These are phyloP conservation scores for Boletellus sp. DNA, from an alignment of 768 basidiomycete genomes.

Conservation along the genomic window DNA sequence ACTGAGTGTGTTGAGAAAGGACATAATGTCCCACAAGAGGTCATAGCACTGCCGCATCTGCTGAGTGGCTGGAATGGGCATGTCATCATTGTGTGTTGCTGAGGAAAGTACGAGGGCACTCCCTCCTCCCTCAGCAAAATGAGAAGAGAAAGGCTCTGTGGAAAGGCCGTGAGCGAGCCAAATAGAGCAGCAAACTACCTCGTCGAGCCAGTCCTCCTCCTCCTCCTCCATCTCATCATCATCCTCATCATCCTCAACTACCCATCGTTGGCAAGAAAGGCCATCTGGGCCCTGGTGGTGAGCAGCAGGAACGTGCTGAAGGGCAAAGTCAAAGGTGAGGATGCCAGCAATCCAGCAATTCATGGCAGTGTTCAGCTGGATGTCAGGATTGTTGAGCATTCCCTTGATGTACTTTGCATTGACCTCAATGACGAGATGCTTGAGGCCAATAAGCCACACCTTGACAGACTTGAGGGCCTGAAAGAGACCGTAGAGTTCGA, in stretches of 20 bases:
- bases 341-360: slow-evolving; percentile 30
- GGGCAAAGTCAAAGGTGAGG: slow-evolving; percentile 29
- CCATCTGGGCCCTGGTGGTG: slow-evolving; percentile 30
- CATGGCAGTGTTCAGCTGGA: slow-evolving; percentile 31
- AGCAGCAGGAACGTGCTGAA: slow-evolving; percentile 28
- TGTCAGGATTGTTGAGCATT: slow-evolving; percentile 35
- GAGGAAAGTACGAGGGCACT: neutral
- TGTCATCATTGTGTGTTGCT: neutral
- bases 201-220: neutral
- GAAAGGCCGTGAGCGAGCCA: neutral
- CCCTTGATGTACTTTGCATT: slow-evolving; percentile 40
- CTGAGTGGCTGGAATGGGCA: too few species aligned
- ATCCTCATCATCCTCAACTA: slow-evolving; percentile 12
- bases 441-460: slow-evolving; percentile 27
- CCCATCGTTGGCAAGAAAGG: slow-evolving; percentile 19
- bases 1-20: too few species aligned
- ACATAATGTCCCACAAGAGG: too few species aligned
- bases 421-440: slow-evolving; percentile 36
- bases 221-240: slow-evolving; percentile 17
- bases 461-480: slow-evolving; percentile 20
- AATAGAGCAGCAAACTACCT: too few species aligned
- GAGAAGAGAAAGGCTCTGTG: neutral
- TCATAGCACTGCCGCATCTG: too few species aligned
- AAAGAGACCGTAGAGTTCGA: slow-evolving; percentile 30
- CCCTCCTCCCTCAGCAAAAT: too few species aligned